Conservation (phyloP, 331 rosid genomes). For the Stylosanthes scabra region DNA sequence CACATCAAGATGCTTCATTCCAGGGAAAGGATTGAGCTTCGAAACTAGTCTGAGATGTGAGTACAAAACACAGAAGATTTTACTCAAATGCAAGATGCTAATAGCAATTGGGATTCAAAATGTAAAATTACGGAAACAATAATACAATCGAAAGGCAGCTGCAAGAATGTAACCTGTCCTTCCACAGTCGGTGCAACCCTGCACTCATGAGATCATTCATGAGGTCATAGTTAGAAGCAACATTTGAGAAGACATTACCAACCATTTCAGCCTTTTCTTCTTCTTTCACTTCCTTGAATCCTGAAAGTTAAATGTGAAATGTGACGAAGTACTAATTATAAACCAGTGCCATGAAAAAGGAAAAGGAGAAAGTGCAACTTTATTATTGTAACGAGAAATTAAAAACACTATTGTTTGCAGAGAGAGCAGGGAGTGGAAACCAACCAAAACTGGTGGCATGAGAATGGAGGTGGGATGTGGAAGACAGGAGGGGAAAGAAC, state of each 20-base stretch:
- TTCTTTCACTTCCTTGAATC: slow-evolving; percentile 89
- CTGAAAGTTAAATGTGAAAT: slow-evolving; percentile 42
- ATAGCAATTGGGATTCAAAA: neutral
- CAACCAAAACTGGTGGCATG: slow-evolving; percentile 97
- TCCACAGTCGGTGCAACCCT: slow-evolving; percentile 97
- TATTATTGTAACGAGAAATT: neutral
- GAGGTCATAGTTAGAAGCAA: slow-evolving; percentile 81
- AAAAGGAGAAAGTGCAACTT: neutral
- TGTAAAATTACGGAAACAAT: neutral
- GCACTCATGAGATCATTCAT: slow-evolving; percentile 96
- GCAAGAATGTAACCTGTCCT: slow-evolving; percentile 68
- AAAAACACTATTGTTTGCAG: neutral
- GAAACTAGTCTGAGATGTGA: slow-evolving; percentile 75
- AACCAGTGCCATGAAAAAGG: neutral
- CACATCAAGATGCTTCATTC: slow-evolving; percentile 97
- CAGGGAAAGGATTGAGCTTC: slow-evolving; percentile 87
- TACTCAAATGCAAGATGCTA: slow-evolving; percentile 21
- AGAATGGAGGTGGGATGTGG: slow-evolving; percentile 64
- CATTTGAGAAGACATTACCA: slow-evolving; percentile 86
- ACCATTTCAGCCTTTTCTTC: slow-evolving; percentile 89
- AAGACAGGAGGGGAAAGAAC: slow-evolving; percentile 56
- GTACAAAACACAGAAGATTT: slow-evolving; percentile 22
- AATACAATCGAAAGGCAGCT: neutral
- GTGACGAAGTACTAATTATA: neutral
- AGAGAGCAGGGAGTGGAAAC: slow-evolving; percentile 34